Base-by-base conservation (phyloP, 768 basidiomycete genomes). In the Suillus subalutaceus region DNA sequence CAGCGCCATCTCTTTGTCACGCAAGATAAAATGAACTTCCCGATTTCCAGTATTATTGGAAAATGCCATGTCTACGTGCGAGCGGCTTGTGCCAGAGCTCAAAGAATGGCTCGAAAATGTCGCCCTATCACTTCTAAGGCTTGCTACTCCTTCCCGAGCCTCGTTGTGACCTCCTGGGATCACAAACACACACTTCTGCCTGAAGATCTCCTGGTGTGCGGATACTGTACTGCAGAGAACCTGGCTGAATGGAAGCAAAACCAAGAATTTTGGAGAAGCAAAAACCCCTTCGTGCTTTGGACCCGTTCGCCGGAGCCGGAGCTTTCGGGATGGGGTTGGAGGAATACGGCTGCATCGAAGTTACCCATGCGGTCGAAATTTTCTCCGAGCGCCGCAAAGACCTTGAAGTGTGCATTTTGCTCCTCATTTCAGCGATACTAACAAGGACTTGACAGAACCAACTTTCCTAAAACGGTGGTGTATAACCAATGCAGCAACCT, bases 401-500 rank as follows among this genome's bases (percentile, higher is more conserved):
- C 92, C 1, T 78, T 90, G 18, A 78, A 77, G 93, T 90, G 70
- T 62, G 84, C 74, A 38, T 38, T 2, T 66, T 64, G 12, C 12
- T 62, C 38, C 46, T 44, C 46, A 2, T 23, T 30, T 6, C 16
- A 32, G 48, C 20, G 9, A 59, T 41, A 50, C 46, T 57, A 65
- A n/a, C 63, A 44, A 55, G 56, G 15, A 50, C 67, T 62, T 58
- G 16, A 35, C 65, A 72, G 65, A 65, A 89, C 87, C 58, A 77
- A 81, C 26, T 85, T 82, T 13, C 79, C 85, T 1, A 69, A 80
- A 2, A 81, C 84, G 2, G 76, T 77, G 2, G 84, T 92, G 0
- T 88, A 88, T 68, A 92, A 93, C 64, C 88, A 92, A 64, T 92
- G 91, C 66, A 84, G 86, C 2, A 94, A 93, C 67, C 72, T 80